Evolutionary conservation across 805 yeast genomes (phyloP), one percentile per base, ranked within the genome.

Genomic region (Zygosaccharomyces bailii): DNA sequence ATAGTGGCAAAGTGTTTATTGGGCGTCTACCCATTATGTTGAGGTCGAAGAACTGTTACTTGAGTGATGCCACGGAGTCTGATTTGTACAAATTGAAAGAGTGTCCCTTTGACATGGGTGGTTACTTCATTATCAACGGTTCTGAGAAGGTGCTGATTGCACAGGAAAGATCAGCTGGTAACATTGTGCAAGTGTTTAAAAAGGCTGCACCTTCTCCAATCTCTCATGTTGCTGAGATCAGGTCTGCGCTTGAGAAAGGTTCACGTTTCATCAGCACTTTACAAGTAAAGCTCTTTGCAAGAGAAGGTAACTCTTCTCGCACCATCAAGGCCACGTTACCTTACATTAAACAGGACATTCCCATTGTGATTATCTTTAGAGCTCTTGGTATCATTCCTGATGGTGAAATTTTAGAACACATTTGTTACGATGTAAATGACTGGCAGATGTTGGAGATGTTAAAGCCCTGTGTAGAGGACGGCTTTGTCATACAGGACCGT

Each of bases 61-160:
- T 93, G 59, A 79, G 88, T 61, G 96, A 86, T 49, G 76, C 93
- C 55, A 81, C 87, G 6, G 98, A 93, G 57, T 88, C 86, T 55
- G 99, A 93, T 68, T 79, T 90, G 60, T 93, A 90, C 69, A 95
- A 89, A 58, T 78, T 93, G 63, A 90, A 93, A 68, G 99, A 93
- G 70, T 93, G 99, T 71, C 99, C 99, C 24, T 93, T 87, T 69
- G 99, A 93, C 75, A 95, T 93, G 95, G 99, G 99, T 68, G 99
- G 99, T 51, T 93, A 93, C 69, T 93, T 93, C 65, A 90, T 93
- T 56, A 93, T 93, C 63, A 93, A 93, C 71, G 99, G 99, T 59
- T 88, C 97, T 16, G 99, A 93, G 67, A 93, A 93, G 67, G 99
- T 93, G 45, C 74, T 93, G 60, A 93, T 93, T 72, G 99, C 99